Percentiles rank a stretch among this genome's conserved stretches.
Evolutionary conservation across 2,329 filamentous ascomycete species (phyloP).

Genomic region (Acrodontium crateriforme): DNA sequence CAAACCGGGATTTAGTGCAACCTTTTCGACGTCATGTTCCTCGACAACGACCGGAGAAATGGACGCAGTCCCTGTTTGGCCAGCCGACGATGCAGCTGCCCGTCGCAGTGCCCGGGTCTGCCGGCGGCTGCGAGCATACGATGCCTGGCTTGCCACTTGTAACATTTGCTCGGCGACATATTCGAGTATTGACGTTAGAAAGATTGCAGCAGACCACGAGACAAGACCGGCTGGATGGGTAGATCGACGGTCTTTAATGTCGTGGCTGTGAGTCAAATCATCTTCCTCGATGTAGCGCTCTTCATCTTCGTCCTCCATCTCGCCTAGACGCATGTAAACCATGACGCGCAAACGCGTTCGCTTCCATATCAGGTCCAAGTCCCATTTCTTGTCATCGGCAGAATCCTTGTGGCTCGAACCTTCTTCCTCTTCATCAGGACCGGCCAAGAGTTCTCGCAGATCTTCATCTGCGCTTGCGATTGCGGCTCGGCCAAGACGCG

Average conservation of each 20-base stretch:
- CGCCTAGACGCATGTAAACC: conserved; percentile 93
- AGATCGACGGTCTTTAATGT: conserved; percentile 45
- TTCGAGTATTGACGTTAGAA: conserved; percentile 86
- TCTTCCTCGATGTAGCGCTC: conserved; percentile 77
- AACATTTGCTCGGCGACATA: conserved; percentile 86
- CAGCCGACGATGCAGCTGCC: too few species aligned
- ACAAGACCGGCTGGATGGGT: conserved; percentile 38
- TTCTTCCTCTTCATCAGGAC: conserved; percentile 58
- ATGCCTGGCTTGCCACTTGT: conserved; percentile 73
- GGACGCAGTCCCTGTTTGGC: conserved; percentile 7
- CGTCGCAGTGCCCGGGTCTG: conserved; percentile 22
- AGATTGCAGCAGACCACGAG: conserved; percentile 86
- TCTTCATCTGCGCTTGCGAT: conserved; percentile 75
- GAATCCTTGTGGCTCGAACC: conserved; percentile 21
- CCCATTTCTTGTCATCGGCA: conserved; percentile 49
- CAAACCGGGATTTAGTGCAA: conserved; percentile 77
- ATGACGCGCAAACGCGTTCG: conserved; percentile 85
- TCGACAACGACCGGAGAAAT: conserved; percentile 52
- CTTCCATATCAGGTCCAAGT: conserved; percentile 90
- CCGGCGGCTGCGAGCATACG: conserved; percentile 48
- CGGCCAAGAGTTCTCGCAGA: conserved; percentile 72
- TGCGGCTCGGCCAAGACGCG: conserved; percentile 73
- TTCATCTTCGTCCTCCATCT: conserved; percentile 96
- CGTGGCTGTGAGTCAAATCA: conserved; percentile 47
- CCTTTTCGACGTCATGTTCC: conserved; percentile 81